Base-by-base conservation (phyloP, 352 stramenopile genomes). In the Thalassiosira sp. region DNA sequence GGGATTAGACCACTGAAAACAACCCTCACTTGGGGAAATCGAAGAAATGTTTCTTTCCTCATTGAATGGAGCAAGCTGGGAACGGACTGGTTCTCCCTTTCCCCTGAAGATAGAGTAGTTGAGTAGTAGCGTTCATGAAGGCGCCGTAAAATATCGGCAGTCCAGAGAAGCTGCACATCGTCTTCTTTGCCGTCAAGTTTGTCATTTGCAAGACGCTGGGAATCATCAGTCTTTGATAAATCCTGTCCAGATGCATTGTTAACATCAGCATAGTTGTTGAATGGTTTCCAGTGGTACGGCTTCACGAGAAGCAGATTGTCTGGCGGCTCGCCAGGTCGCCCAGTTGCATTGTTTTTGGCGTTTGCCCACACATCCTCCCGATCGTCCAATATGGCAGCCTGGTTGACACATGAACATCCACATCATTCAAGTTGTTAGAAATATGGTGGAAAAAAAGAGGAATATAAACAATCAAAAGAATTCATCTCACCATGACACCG, bases 331-430 rank as follows among this genome's bases (percentile, higher is more conserved):
- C 86, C 84, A 13, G 58, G 60, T 25, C 76, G 27, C 40, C 66
- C 71, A 35, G 63, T 67, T 18, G 33, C 49, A 64, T 89, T 85
- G 22, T 82, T 68, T 33, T 69, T 64, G 1, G 84, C 85, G 60
- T 91, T 91, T 37, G 87, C 87, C 87, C 87, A 93, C 6, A 93
- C 87, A 81, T 93, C 87, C 80, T 93, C 87, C 25, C 87, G 60
- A 74, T 93, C 87, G 67, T 93, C 87, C 15, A 93, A 54, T 53
- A 93, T 88, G 2, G 76, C 85, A 62, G 82, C 76, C 67, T 76
- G 59, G 0, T 42, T 1, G 40, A 2, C 15, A 56, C 43, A 24
- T 48, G n/a, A n/a, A n/a, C n/a, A 61, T 48, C 24, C 28, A 45
- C 11, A 46, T 57, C 2, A 53, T 28, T 13, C 20, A 46, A 56